These are phyloP conservation scores for Phytopythium vexans DNA, from an alignment of 352 stramenopile species.

Conservation along the genomic window DNA sequence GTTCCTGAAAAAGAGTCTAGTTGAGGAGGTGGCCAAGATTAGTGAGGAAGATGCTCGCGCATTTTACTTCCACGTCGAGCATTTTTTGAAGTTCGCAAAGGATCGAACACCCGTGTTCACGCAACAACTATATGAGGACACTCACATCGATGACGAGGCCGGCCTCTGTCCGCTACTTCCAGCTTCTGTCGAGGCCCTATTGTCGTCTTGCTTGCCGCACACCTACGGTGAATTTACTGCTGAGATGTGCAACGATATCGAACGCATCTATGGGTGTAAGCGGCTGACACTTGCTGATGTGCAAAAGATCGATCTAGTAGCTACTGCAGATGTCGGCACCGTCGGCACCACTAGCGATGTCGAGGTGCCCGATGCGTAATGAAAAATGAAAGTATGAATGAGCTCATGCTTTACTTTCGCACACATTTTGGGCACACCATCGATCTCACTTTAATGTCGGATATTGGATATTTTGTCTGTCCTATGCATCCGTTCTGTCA, in stretches of 20 bases:
- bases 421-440: too few relatives aligned
- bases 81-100: constrained; percentile 1
- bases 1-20: background rate
- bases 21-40: background rate
- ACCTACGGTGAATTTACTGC: background rate
- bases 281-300: background rate
- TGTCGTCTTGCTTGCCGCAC: background rate
- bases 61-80: constrained; percentile 3
- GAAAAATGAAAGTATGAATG: too few relatives aligned
- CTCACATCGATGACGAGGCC: background rate
- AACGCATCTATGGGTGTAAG: background rate
- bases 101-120: background rate
- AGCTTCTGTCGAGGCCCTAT: background rate
- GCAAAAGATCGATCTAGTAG: background rate
- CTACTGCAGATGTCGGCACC: background rate
- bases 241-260: background rate
- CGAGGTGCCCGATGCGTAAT: too few relatives aligned
- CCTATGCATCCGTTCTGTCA: too few relatives aligned
- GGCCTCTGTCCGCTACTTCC: background rate
- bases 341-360: too few relatives aligned
- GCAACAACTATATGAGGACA: background rate
- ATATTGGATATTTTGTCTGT: too few relatives aligned
- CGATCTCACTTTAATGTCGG: too few relatives aligned
- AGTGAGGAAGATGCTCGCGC: background rate
- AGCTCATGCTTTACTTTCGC: too few relatives aligned